phyloP scores from a whole-genome alignment of 129 eudicot species.

The Tanacetum coccineum region DNA sequence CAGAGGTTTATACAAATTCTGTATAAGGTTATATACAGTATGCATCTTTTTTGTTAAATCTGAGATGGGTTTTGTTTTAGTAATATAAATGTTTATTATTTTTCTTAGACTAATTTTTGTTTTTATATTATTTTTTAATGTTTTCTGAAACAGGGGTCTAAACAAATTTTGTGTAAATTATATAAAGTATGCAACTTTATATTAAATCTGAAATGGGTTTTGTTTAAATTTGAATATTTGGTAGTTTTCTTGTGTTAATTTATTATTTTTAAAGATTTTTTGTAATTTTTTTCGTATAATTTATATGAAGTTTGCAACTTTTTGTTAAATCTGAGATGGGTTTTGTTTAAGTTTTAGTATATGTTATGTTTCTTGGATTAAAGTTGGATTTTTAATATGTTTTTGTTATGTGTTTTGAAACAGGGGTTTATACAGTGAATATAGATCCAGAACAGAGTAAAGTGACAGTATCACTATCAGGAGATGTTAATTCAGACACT shows the following conservation, averaged over 20 bases:
- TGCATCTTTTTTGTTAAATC: too few species aligned
- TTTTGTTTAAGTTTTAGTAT: not conserved
- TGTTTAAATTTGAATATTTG: not conserved
- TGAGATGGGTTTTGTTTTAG: too few species aligned
- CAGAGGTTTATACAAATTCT: slow-evolving; percentile 52
- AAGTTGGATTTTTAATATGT: not conserved
- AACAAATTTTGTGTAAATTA: slow-evolving; percentile 9
- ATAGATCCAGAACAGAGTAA: slow-evolving; percentile 85
- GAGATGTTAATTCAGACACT: slow-evolving; percentile 62
- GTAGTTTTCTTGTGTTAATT: slow-evolving; percentile 2
- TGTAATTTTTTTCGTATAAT: not conserved
- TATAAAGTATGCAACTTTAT: slow-evolving; percentile 13
- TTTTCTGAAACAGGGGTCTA: too few species aligned
- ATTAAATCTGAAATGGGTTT: slow-evolving; percentile 24
- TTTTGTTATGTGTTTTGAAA: not conserved
- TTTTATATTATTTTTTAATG: too few species aligned
- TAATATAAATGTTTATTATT: too few species aligned
- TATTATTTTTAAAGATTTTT: not conserved
- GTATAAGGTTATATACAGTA: too few species aligned
- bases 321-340: not conserved
- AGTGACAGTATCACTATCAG: slow-evolving; percentile 66
- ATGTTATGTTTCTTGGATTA: slow-evolving; percentile 5
- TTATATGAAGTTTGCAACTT: not conserved
- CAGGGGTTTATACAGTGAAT: slow-evolving; percentile 61
- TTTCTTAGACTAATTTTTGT: too few species aligned